Evolutionary conservation across 768 basidiomycete genomes (phyloP), one percentile per base, ranked within the genome.

Genomic region (Amanita jacksonii): DNA sequence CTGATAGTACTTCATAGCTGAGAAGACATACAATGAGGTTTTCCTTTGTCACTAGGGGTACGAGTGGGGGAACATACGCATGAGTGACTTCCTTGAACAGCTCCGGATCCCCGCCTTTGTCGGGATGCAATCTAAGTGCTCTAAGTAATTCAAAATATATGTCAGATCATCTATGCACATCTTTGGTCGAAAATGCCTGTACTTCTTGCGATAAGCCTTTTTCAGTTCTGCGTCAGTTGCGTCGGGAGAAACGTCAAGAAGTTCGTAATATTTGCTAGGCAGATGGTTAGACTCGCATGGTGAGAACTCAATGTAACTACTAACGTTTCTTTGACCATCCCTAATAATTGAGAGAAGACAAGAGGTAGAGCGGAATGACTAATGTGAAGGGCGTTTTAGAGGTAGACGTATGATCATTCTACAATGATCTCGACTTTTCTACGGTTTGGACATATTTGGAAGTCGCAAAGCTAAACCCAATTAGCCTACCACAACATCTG

Each of bases 171-270:
- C 7, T 16, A 49, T 49, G 45, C 34, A 33, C 12, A 47, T 7
- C 6, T 10, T 7, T 33, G 15, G 18, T 10, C 5, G 20, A 12
- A 48, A 44, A 37, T 33, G 36, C 20, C 49, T 61, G 22, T 50
- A 90, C 89, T 90, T 91, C 68, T 91, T 92, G 54, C 89, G 84
- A 70, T 93, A 94, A 23, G 91, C 91, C 62, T 93, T 93, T 73
- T 93, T 94, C 57, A 94, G 77, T 43, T 93, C 91, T 37, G 70
- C 57, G 48, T 94, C 92, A 32, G 80, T 81, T 25, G 85, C 89
- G 54, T 73, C 73, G 39, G 86, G 78, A 8, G 76, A 51, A 23
- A 88, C 90, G 52, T 93, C 92, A 38, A 98, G 79, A 49, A 96
- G 76, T 65, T 96, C 91, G 67, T 97, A 90, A 61, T 74, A 89